A percentile compares a stretch with the other conserved stretches of the same genome.
These are phyloP conservation scores for Rosa rugosa DNA, from an alignment of 306 rosid genomes.

Conservation along the genomic window DNA sequence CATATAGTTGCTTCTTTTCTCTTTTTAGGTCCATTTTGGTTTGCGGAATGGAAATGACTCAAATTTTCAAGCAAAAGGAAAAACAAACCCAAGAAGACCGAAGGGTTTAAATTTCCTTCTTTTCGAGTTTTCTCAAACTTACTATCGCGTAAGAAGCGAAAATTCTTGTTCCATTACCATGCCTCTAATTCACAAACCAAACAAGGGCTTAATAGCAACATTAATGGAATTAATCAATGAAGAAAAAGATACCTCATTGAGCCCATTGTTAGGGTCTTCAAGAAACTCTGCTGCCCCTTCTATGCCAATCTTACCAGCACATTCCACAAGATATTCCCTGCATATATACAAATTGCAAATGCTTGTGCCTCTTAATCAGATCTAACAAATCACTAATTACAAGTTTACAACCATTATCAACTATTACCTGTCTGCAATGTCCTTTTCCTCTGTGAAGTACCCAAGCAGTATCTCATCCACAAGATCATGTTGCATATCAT, in stretches of 20 bases:
- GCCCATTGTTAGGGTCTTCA: conserved; percentile 58
- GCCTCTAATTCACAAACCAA: not conserved
- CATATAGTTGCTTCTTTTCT: too few species aligned
- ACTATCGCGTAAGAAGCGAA: too few species aligned
- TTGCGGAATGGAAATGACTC: not conserved
- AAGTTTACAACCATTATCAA: not conserved
- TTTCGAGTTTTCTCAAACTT: too few species aligned
- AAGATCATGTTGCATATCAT: conserved; percentile 72
- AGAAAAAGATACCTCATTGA: conserved; percentile 55
- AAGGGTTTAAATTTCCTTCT: not conserved
- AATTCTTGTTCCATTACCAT: too few species aligned
- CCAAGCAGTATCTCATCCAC: conserved; percentile 78
- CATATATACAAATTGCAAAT: conserved; percentile 39
- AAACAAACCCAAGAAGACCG: too few species aligned
- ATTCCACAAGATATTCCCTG: conserved; percentile 75
- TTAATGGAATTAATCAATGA: conserved; percentile 9
- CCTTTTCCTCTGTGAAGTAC: conserved; percentile 78
- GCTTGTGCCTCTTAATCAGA: conserved; percentile 16
- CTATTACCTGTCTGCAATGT: conserved; percentile 69
- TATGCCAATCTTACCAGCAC: conserved; percentile 66
- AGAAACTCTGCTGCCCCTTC: conserved; percentile 87
- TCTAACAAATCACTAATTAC: not conserved
- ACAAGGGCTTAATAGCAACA: conserved; percentile 3
- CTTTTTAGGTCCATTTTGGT: too few species aligned
- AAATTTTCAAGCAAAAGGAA: not conserved